Evolutionary conservation across 257 asterid species (phyloP).

Genomic region (Salvia splendens): DNA sequence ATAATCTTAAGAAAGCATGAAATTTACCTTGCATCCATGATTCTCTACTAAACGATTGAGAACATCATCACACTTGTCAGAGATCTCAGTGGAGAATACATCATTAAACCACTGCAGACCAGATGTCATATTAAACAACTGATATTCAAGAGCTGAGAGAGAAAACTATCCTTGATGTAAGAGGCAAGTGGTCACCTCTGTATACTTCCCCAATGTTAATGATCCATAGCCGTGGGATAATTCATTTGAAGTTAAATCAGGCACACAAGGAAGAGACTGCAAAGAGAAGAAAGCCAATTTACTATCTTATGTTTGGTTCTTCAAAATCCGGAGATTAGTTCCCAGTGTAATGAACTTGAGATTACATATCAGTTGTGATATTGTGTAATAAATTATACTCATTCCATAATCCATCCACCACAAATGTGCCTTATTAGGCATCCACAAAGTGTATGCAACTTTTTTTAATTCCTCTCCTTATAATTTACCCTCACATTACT

Average conservation of each 20-base stretch:
- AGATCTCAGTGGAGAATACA: conserved; percentile 82
- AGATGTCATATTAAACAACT: conserved; percentile 22
- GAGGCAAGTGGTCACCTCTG: conserved; percentile 59
- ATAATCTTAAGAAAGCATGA: conserved; percentile 21
- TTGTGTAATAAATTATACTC: conserved; percentile 17
- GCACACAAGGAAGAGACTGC: conserved; percentile 87
- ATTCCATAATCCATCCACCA: no score
- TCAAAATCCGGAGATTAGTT: conserved; percentile 10
- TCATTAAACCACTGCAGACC: conserved; percentile 87
- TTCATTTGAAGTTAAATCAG: conserved; percentile 62
- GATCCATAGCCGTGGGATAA: conserved; percentile 52
- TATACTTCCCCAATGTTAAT: conserved; percentile 77
- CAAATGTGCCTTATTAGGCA: no score
- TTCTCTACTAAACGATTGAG: conserved; percentile 71
- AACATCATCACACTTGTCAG: conserved; percentile 76
- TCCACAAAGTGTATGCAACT: no score
- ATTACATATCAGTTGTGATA: conserved; percentile 16
- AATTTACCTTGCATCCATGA: conserved; percentile 78
- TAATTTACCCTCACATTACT: no score
- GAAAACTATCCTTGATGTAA: conserved; percentile 23
- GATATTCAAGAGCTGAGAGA: conserved; percentile 27
- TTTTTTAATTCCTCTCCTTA: no score
- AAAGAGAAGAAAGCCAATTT: conserved; percentile 30
- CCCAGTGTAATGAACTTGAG: conserved; percentile 23
- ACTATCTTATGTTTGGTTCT: not conserved